Conservation (phyloP, 1,284 basidiomycete genomes). For the Gomphus sp. region DNA sequence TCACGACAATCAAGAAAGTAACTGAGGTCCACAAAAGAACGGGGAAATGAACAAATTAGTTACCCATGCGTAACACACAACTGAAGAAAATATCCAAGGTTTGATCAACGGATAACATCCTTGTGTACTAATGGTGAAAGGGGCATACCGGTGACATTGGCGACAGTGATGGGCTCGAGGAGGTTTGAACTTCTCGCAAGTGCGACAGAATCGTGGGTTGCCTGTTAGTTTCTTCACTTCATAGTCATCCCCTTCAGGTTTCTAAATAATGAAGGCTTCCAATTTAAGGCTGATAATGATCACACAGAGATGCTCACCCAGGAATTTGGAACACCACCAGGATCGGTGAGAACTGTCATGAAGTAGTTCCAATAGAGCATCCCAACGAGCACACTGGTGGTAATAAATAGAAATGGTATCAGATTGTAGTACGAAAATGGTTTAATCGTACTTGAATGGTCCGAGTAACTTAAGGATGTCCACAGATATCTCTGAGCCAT, state of each 20-base stretch:
- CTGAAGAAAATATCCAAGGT: conserved; percentile 25
- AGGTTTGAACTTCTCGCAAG: conserved; percentile 66
- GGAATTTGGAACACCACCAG: conserved; percentile 69
- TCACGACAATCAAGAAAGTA: conserved; percentile 12
- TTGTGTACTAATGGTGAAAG: background rate
- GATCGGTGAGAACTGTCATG: conserved; percentile 71
- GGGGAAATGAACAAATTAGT: background rate
- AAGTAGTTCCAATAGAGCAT: conserved; percentile 85
- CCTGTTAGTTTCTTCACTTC: conserved; percentile 85
- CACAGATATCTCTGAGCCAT: conserved; percentile 59
- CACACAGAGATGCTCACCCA: conserved; percentile 48
- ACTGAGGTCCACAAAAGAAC: background rate
- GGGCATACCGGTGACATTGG: conserved; percentile 63
- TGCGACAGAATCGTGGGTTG: conserved; percentile 73
- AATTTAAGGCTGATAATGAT: background rate
- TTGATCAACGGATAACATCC: background rate
- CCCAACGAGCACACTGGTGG: conserved; percentile 42
- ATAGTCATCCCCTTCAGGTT: conserved; percentile 68
- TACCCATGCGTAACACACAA: conserved; percentile 78
- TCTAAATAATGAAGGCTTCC: conserved; percentile 31
- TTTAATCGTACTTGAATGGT: conserved; percentile 76
- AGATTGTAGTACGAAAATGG: conserved; percentile 9
- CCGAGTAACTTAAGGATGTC: conserved; percentile 65
- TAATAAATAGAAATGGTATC: conserved; percentile 6
- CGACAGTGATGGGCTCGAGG: conserved; percentile 84